Percentiles rank a stretch among this genome's conserved stretches.
Conservation (phyloP, 768 basidiomycete species). For the Lactarius psammicola region DNA sequence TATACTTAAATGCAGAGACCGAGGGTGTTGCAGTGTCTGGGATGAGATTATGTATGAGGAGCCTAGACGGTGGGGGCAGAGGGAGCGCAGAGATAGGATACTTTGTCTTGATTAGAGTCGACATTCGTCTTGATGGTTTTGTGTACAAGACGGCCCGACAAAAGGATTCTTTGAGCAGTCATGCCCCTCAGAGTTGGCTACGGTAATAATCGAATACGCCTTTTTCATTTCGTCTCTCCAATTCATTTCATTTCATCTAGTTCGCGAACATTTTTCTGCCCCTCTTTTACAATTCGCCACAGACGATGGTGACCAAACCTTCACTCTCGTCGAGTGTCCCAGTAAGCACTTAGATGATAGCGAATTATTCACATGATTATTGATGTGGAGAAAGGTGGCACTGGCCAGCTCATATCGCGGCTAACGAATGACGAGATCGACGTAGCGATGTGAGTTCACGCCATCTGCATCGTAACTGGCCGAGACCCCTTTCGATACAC, state of each 20-base stretch:
- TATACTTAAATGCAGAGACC: slow-evolving; percentile 49
- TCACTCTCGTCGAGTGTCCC: slow-evolving; percentile 86
- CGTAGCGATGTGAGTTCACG: slow-evolving; percentile 63
- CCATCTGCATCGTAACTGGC: not conserved
- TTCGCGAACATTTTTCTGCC: slow-evolving; percentile 88
- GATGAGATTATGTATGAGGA: slow-evolving; percentile 48
- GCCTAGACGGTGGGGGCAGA: slow-evolving; percentile 43
- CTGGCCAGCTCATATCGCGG: slow-evolving; percentile 77
- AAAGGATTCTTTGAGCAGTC: not conserved
- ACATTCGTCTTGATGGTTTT: not conserved
- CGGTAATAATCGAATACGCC: slow-evolving; percentile 26
- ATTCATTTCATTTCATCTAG: slow-evolving; percentile 36
- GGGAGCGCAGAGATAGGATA: slow-evolving; percentile 55
- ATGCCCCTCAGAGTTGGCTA: slow-evolving; percentile 34
- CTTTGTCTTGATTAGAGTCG: slow-evolving; percentile 31
- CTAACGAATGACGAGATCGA: slow-evolving; percentile 77
- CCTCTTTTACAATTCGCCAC: slow-evolving; percentile 85
- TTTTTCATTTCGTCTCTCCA: not conserved
- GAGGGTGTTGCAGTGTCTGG: slow-evolving; percentile 59
- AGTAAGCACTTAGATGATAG: slow-evolving; percentile 44
- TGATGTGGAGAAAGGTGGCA: slow-evolving; percentile 56
- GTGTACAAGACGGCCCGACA: not conserved
- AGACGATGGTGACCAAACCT: slow-evolving; percentile 64
- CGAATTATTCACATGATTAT: not conserved
- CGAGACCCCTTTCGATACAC: not conserved